Evolutionary conservation across 768 basidiomycete genomes (phyloP).

Genomic region (Boletus subcaerulescens): DNA sequence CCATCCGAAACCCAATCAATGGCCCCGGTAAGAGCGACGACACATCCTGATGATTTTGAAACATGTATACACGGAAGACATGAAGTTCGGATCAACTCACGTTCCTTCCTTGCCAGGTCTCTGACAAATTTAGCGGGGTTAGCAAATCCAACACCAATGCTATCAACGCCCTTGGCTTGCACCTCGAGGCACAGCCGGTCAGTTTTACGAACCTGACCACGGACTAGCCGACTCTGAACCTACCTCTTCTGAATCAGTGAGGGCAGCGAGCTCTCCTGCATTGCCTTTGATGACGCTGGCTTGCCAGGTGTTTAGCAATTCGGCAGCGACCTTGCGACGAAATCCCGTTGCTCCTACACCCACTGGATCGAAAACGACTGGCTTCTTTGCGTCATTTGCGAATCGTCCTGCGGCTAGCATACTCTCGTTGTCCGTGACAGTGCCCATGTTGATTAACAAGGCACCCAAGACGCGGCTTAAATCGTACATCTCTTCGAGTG

Average conservation of each 20-base stretch:
- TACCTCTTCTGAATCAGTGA: constrained; percentile 77
- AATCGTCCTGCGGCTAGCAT: constrained; percentile 73
- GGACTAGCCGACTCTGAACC: neutral
- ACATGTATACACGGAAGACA: neutral
- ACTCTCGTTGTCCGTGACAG: constrained; percentile 63
- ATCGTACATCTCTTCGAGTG: constrained; percentile 78
- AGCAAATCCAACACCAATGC: constrained; percentile 70
- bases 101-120: constrained; percentile 66
- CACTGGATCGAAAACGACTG: constrained; percentile 89
- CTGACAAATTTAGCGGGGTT: constrained; percentile 72
- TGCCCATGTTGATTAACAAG: constrained; percentile 86
- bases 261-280: constrained; percentile 79
- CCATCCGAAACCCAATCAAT: constrained; percentile 88
- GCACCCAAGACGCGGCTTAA: constrained; percentile 62
- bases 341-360: constrained; percentile 81
- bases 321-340: constrained; percentile 55
- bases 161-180: constrained; percentile 80
- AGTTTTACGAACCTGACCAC: neutral
- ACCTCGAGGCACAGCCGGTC: constrained; percentile 42
- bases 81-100: constrained; percentile 40
- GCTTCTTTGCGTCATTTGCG: constrained; percentile 69
- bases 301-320: constrained; percentile 75
- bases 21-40: constrained; percentile 78
- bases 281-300: constrained; percentile 94
- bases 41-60: constrained; percentile 51